Evolutionary conservation across 345 rosid species (phyloP).

Genomic region (Pseudoturritis turrita): DNA sequence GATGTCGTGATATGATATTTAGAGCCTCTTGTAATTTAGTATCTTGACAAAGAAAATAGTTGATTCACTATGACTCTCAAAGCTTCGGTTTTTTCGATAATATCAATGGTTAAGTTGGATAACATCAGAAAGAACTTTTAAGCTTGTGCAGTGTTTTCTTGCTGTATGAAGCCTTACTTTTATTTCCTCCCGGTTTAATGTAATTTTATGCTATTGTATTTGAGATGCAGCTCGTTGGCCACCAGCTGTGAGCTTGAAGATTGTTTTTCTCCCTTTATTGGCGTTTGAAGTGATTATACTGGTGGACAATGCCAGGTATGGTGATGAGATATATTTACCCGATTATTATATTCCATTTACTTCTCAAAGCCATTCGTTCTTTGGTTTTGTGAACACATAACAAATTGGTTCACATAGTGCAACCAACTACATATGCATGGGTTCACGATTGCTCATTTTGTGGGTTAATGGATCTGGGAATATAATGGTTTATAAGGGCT

Average conservation of each 20-base stretch:
- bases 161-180: not conserved
- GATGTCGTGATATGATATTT: not conserved
- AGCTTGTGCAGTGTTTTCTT: not conserved
- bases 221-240: conserved; percentile 24
- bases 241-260: conserved; percentile 82
- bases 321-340: not conserved
- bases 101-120: not conserved
- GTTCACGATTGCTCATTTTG: not conserved
- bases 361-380: not conserved
- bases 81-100: not conserved
- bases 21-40: not conserved
- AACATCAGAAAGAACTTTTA: not conserved
- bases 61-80: not conserved
- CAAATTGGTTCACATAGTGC: not conserved
- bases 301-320: conserved; percentile 87
- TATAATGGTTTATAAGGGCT: not conserved
- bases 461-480: not conserved
- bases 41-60: not conserved
- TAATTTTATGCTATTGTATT: not conserved
- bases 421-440: not conserved
- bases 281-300: conserved; percentile 71
- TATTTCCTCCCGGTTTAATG: not conserved
- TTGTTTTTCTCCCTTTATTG: conserved; percentile 79
- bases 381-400: not conserved
- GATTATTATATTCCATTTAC: not conserved